phyloP scores from a whole-genome alignment of 352 stramenopile species.

The Phytophthora citrophthora region DNA sequence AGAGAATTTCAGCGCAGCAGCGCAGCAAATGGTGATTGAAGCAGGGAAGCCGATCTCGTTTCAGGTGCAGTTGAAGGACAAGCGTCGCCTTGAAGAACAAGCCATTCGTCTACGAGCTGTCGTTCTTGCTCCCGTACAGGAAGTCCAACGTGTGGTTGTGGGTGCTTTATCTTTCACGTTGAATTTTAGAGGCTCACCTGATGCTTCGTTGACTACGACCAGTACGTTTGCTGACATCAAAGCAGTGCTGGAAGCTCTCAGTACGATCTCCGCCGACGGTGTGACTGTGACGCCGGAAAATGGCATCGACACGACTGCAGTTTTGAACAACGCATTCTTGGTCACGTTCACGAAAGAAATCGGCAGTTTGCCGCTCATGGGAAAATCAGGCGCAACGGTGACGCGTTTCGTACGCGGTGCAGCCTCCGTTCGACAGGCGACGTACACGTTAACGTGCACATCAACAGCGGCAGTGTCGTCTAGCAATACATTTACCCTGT shows the following conservation, averaged over 20 bases:
- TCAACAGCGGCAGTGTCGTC: conserved; percentile 40
- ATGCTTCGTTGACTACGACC: conserved; percentile 35
- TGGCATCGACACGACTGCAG: conserved; percentile 37
- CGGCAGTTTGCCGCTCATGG: conserved; percentile 53
- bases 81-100: conserved; percentile 70
- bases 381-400: conserved; percentile 30
- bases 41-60: conserved; percentile 71
- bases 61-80: conserved; percentile 93
- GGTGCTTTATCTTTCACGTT: conserved; percentile 47
- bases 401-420: conserved; percentile 42
- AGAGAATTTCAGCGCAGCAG: conserved; percentile 53
- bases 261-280: conserved; percentile 80
- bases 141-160: conserved; percentile 69
- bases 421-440: conserved; percentile 65
- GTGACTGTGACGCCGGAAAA: conserved; percentile 71
- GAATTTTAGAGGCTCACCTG: conserved; percentile 64
- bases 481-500: conserved; percentile 62
- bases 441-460: conserved; percentile 81
- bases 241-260: conserved; percentile 74
- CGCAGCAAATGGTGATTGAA: conserved; percentile 60
- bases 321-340: conserved; percentile 50
- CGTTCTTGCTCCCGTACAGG: conserved; percentile 45
- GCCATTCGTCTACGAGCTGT: conserved; percentile 66
- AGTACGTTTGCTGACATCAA: conserved; percentile 57
- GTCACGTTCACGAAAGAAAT: conserved; percentile 73